phyloP scores from a whole-genome alignment of 2,329 filamentous ascomycete genomes.

The Apiospora koreana region DNA sequence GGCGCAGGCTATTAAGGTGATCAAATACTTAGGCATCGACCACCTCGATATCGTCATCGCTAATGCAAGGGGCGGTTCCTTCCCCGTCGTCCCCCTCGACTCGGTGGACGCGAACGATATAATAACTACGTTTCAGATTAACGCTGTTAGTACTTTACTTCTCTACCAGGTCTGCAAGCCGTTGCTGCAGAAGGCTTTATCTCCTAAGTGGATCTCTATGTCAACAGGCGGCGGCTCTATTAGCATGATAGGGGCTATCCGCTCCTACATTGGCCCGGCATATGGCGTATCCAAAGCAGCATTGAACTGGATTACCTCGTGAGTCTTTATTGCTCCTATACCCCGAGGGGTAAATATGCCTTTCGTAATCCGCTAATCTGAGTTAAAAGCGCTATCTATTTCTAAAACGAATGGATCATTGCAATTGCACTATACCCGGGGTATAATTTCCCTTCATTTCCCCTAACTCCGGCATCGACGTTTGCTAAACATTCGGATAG shows the following conservation, averaged over 20 bases:
- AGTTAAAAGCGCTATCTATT: conserved; percentile 17
- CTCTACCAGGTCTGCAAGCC: conserved; percentile 34
- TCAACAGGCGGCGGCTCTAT: conserved; percentile 29
- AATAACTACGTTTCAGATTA: conserved; percentile 25
- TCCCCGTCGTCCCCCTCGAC: conserved; percentile 27
- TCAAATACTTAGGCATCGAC: conserved; percentile 28
- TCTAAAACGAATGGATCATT: too few relatives aligned
- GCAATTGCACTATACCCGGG: too few relatives aligned
- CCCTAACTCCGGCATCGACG: too few relatives aligned
- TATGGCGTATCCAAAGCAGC: conserved; percentile 35
- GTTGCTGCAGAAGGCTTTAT: conserved; percentile 32
- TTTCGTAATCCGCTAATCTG: neutral
- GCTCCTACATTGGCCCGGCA: conserved; percentile 20
- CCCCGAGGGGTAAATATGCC: too few relatives aligned
- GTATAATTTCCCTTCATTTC: too few relatives aligned
- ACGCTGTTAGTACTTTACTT: conserved; percentile 31
- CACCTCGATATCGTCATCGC: conserved; percentile 38
- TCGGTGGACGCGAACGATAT: conserved; percentile 30
- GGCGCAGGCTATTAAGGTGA: conserved; percentile 26
- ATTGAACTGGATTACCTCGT: conserved; percentile 33
- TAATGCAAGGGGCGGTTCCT: conserved; percentile 35
- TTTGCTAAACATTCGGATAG: too few relatives aligned
- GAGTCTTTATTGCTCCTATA: neutral
- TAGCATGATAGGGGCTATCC: conserved; percentile 18
- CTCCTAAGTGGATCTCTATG: conserved; percentile 34